Conservation (phyloP, 176 grass and related monocot genomes). For the Aegilops speltoides region DNA sequence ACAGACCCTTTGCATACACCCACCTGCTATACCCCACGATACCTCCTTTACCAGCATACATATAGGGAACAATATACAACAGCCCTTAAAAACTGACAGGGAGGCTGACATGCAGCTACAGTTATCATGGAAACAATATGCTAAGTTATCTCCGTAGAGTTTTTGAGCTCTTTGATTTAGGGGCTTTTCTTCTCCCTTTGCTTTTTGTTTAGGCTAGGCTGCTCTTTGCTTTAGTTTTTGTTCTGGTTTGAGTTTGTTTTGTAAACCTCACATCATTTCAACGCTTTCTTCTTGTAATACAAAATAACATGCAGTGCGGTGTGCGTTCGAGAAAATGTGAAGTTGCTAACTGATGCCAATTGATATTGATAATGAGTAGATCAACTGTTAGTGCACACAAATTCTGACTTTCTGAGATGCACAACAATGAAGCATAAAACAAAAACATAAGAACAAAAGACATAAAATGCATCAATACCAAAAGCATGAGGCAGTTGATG, state of each 20-base stretch:
- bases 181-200: neutral
- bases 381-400: neutral
- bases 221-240: neutral
- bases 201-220: neutral
- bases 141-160: neutral
- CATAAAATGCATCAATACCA: constrained; percentile 55
- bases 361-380: neutral
- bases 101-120: neutral
- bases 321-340: neutral
- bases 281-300: too few species aligned
- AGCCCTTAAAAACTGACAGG: neutral
- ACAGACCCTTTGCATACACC: neutral
- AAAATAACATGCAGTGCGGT: neutral
- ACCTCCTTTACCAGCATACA: neutral
- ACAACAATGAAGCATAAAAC: neutral
- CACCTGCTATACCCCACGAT: neutral
- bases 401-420: neutral
- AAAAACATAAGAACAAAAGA: constrained; percentile 13
- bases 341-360: neutral
- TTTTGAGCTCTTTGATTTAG: neutral
- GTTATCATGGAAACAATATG: constrained; percentile 17
- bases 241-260: neutral
- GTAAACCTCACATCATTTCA: neutral
- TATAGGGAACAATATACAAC: neutral
- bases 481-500: constrained; percentile 98